Conservation (phyloP, 2,329 filamentous ascomycete genomes). For the Colletotrichum tofieldiae region DNA sequence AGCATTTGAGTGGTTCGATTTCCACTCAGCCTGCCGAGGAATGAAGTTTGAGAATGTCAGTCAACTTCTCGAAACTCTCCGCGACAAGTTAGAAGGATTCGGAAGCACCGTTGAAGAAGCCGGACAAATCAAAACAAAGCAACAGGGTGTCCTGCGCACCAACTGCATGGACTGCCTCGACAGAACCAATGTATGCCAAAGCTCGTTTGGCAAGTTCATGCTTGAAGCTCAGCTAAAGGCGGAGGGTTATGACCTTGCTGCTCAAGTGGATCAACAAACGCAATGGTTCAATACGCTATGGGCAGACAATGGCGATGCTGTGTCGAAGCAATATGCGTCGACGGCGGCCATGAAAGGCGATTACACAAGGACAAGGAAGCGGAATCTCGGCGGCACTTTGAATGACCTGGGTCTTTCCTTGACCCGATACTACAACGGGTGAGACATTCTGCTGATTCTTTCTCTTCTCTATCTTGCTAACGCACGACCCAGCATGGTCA, state of each 20-base stretch:
- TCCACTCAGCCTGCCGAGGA: constrained; percentile 90
- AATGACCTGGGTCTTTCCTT: constrained; percentile 93
- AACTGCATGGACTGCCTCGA: constrained; percentile 99
- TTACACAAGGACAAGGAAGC: constrained; percentile 91
- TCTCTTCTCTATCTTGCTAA: constrained; percentile 19
- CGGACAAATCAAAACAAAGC: constrained; percentile 63
- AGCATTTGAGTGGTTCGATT: constrained; percentile 96
- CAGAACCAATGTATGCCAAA: constrained; percentile 95
- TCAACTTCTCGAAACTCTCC: constrained; percentile 80
- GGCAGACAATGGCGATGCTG: constrained; percentile 97
- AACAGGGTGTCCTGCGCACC: constrained; percentile 87
- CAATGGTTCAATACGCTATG: constrained; percentile 97
- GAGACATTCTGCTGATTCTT: constrained; percentile 48
- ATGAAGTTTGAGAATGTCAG: constrained; percentile 99
- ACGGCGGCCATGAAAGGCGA: constrained; percentile 97
- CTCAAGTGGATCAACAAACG: constrained; percentile 83
- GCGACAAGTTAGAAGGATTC: constrained; percentile 76
- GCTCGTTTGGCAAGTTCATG: constrained; percentile 87
- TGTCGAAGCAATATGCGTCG: constrained; percentile 95
- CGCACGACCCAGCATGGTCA: constrained; percentile 82
- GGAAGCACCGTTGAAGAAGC: constrained; percentile 77
- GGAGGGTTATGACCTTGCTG: constrained; percentile 82
- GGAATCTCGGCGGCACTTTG: constrained; percentile 90
- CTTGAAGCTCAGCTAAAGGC: constrained; percentile 84
- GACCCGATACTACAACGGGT: constrained; percentile 81